Evolutionary conservation across 2,329 filamentous ascomycete species (phyloP), one percentile per base, ranked within the genome.

Genomic region (Trichoderma koningii): DNA sequence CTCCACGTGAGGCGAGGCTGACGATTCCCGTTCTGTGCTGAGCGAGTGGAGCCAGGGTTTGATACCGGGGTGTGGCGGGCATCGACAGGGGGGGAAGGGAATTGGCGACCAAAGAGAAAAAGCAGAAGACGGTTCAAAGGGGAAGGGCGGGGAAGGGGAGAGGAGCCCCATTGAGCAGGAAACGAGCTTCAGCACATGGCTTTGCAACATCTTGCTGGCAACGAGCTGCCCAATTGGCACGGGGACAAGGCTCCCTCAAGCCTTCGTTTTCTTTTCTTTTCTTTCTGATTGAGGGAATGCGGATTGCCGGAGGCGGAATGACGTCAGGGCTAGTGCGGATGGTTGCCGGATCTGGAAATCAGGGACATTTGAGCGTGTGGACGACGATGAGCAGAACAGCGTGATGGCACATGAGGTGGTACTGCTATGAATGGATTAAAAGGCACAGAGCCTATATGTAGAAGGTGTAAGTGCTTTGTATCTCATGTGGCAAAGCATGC

Each of bases 1-100:
- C 66, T 70, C 69, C 73, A 75, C 70, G 71, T 74, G 70, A 73
- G 67, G 69, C 71, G 73, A 74, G 69, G 70, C 73, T 72, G 69
- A 71, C 64, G 60, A 55, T 53, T 66, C 62, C 53, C 38, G 30
- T 56, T 57, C 48, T 44, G 62, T 56, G 52, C 50, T 57, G n/a
- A 42, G 34, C 41, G 26, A 53, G 50, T 62, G 59, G 59, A 53
- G 38, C 59, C 52, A 38, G 21, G 38, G 59, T 28, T 53, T 19
- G 9, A 55, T 50, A 45, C 59, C 21, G 48, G 59, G 50, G 56
- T 38, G 34, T 38, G 34, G 50, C 23, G 30, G 30, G 41, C 48
- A 55, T 62, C 7, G 50, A 51, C 59, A 47, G 59, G 59, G 50
- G 53, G 34, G 3, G 10, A 14, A 14, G 10, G 10, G 10, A 38